Conservation (phyloP, 352 stramenopile genomes). For the Globisporangium rhizosaccharum region DNA sequence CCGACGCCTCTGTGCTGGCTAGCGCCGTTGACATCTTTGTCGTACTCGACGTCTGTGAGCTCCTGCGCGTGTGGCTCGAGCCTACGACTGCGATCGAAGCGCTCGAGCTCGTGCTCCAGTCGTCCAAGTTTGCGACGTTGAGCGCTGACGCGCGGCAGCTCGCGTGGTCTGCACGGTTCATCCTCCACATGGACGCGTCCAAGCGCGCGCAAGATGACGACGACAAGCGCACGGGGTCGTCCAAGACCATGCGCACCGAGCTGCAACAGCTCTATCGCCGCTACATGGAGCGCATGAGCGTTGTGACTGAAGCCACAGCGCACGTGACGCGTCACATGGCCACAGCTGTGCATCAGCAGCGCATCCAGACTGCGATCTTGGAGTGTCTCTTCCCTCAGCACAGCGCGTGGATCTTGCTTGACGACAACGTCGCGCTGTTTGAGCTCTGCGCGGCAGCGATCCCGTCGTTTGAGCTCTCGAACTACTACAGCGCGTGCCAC, state of each 20-base stretch:
- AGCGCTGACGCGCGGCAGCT: constrained; percentile 29
- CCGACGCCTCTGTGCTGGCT: background rate
- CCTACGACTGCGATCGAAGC: constrained; percentile 29
- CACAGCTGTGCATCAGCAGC: constrained; percentile 13
- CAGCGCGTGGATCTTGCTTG: constrained; percentile 21
- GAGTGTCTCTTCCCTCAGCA: constrained; percentile 43
- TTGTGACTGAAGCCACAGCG: constrained; percentile 23
- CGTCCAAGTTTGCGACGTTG: constrained; percentile 25
- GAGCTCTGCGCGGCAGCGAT: constrained; percentile 27
- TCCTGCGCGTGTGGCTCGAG: constrained; percentile 35
- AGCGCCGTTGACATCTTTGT: constrained; percentile 27
- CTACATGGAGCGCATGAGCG: constrained; percentile 39
- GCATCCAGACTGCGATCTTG: constrained; percentile 27
- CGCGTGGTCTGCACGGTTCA: constrained; percentile 39
- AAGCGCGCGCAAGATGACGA: constrained; percentile 8
- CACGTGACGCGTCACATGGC: constrained; percentile 23
- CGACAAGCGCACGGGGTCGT: constrained; percentile 1
- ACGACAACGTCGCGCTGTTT: constrained; percentile 32
- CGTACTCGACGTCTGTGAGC: constrained; percentile 36
- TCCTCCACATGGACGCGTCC: constrained; percentile 31
- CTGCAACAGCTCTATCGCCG: constrained; percentile 30
- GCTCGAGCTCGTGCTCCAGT: constrained; percentile 30
- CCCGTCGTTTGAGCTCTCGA: constrained; percentile 21
- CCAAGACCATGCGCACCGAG: constrained; percentile 12
- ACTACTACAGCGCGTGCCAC: constrained; percentile 28